These are phyloP conservation scores for Nakaseomyces nivariensis DNA, from an alignment of 1,139 yeast genomes.

Conservation along the genomic window DNA sequence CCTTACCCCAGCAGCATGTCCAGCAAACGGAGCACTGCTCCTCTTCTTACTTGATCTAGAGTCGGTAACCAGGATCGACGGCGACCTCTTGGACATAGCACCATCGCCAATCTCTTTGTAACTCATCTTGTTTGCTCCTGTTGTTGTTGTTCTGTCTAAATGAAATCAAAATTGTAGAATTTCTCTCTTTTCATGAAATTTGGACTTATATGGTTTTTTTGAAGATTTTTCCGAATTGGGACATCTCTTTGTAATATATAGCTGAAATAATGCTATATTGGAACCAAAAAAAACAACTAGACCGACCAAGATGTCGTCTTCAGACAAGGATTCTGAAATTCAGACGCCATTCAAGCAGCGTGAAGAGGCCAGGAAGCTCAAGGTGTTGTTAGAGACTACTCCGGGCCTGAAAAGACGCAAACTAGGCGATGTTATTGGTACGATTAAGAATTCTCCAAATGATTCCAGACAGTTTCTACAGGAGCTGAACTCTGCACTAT, in stretches of 20 bases:
- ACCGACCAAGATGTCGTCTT: constrained; percentile 8
- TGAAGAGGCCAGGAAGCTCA: constrained; percentile 14
- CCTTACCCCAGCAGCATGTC: constrained; percentile 22
- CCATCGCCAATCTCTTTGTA: constrained; percentile 4
- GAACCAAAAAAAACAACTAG: too few species aligned
- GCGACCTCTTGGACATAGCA: constrained; percentile 47
- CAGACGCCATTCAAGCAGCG: constrained; percentile 20
- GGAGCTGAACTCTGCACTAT: constrained; percentile 21
- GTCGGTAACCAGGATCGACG: constrained; percentile 89
- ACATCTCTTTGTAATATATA: neutral
- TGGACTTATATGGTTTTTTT: neutral
- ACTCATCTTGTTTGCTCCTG: constrained; percentile 6
- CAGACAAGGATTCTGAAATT: constrained; percentile 8
- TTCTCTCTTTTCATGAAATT: too few species aligned
- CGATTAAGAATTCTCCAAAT: constrained; percentile 11
- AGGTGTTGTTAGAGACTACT: constrained; percentile 17
- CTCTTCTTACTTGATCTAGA: constrained; percentile 56
- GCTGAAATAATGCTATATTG: too few species aligned
- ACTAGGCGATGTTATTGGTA: constrained; percentile 7
- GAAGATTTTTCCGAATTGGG: neutral
- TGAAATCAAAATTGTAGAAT: too few species aligned
- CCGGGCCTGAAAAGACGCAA: constrained; percentile 15
- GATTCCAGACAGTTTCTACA: constrained; percentile 14
- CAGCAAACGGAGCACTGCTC: constrained; percentile 78
- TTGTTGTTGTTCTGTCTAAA: too few species aligned